Conservation (phyloP, 2,329 filamentous ascomycete species). For the Ophiostoma montium region DNA sequence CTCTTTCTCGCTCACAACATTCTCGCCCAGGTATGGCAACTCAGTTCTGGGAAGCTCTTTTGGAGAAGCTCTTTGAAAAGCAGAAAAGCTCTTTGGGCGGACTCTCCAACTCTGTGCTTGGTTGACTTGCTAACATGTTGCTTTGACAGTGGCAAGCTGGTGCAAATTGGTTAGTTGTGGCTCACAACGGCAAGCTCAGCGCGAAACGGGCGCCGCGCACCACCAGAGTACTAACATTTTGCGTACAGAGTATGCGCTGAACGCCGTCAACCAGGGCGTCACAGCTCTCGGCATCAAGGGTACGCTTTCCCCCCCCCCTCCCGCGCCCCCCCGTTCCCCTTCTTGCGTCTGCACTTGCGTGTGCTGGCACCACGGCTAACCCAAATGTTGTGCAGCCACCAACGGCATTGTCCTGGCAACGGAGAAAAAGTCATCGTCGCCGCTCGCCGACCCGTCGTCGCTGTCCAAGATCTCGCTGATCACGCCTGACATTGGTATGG, state of each 20-base stretch:
- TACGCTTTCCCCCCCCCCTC: too few species aligned
- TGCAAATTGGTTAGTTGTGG: slow-evolving; percentile 65
- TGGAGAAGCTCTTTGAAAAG: too few species aligned
- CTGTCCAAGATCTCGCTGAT: slow-evolving; percentile 96
- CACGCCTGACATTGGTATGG: slow-evolving; percentile 98
- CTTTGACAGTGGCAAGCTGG: slow-evolving; percentile 73
- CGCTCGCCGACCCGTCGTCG: slow-evolving; percentile 87
- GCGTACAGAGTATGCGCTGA: slow-evolving; percentile 82
- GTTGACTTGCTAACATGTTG: slow-evolving; percentile 1
- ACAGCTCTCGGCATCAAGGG: slow-evolving; percentile 98
- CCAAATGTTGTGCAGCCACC: slow-evolving; percentile 65
- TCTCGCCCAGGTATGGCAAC: slow-evolving; percentile 80
- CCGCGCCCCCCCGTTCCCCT: too few species aligned
- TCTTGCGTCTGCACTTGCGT: too few species aligned
- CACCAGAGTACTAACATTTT: neutral
- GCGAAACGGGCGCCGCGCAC: neutral
- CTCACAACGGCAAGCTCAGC: neutral
- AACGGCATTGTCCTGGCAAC: slow-evolving; percentile 98
- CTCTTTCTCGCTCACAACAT: slow-evolving; percentile 97
- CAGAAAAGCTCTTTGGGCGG: too few species aligned
- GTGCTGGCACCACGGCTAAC: neutral
- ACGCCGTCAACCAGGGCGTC: slow-evolving; percentile 97
- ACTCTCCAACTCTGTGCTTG: too few species aligned
- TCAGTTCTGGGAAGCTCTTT: neutral
- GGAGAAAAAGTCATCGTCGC: slow-evolving; percentile 98